Percentiles rank a stretch among this genome's conserved stretches.
phyloP scores from a whole-genome alignment of 257 asterid species.

The Primulina huaijiensis region DNA sequence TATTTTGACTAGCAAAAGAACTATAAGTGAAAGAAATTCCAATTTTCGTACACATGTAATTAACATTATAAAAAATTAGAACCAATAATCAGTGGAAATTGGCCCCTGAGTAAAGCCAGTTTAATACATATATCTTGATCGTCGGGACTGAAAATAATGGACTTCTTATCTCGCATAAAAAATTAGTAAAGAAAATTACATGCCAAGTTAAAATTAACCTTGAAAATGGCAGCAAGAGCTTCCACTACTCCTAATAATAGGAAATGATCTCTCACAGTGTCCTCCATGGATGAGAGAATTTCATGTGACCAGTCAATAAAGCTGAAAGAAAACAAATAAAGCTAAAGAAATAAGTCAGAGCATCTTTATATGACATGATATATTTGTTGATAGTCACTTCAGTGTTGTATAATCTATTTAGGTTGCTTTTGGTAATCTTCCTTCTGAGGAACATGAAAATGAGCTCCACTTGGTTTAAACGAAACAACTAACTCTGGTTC shows the following conservation, averaged over 20 bases:
- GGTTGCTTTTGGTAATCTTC: slow-evolving; percentile 4
- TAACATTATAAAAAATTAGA: background rate
- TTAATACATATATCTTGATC: background rate
- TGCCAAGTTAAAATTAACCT: slow-evolving; percentile 45
- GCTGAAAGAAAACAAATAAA: slow-evolving; percentile 50
- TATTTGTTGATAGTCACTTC: slow-evolving; percentile 13
- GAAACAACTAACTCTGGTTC: background rate
- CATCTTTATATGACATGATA: background rate
- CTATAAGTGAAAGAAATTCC: background rate
- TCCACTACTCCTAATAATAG: slow-evolving; percentile 76
- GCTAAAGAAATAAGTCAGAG: slow-evolving; percentile 22
- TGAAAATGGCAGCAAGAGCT: slow-evolving; percentile 80
- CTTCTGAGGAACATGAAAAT: background rate
- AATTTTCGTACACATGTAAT: background rate
- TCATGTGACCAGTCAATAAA: slow-evolving; percentile 77
- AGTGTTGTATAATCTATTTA: background rate
- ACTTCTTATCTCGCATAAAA: background rate
- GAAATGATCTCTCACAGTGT: slow-evolving; percentile 61
- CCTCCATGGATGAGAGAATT: slow-evolving; percentile 55
- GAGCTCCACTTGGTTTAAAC: background rate
- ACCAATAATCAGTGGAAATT: background rate
- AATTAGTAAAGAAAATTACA: slow-evolving; percentile 9
- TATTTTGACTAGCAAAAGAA: background rate
- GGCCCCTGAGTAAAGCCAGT: background rate
- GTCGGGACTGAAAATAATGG: background rate